Evolutionary conservation across 2,329 filamentous ascomycete species (phyloP).

Genomic region (Cladosporium sphaerospermum): DNA sequence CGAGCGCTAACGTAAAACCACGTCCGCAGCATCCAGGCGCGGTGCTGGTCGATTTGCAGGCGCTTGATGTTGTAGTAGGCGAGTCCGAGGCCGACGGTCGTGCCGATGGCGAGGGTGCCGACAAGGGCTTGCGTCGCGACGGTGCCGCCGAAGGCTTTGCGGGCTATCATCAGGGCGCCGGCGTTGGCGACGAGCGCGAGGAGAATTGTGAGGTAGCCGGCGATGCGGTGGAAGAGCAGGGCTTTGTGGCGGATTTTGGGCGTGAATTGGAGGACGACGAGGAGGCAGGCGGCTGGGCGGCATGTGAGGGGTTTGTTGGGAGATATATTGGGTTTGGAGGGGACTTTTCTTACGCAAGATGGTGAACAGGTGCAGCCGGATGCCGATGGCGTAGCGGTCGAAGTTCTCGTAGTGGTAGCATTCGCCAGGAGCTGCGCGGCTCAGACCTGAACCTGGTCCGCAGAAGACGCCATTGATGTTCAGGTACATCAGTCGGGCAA

Average conservation of each 20-base stretch:
- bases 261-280: slow-evolving; percentile 38
- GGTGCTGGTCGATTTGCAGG: slow-evolving; percentile 57
- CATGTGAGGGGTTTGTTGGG: background rate
- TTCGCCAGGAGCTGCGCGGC: slow-evolving; percentile 36
- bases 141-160: slow-evolving; percentile 49
- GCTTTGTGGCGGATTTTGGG: slow-evolving; percentile 41
- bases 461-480: slow-evolving; percentile 34
- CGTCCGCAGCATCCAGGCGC: slow-evolving; percentile 56
- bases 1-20: slow-evolving; percentile 17
- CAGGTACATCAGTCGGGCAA: slow-evolving; percentile 46
- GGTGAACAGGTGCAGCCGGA: slow-evolving; percentile 38
- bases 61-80: slow-evolving; percentile 53
- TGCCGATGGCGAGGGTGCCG: slow-evolving; percentile 41
- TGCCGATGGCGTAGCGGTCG: slow-evolving; percentile 34
- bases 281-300: slow-evolving; percentile 28
- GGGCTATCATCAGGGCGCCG: slow-evolving; percentile 49
- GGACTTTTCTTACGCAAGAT: slow-evolving; percentile 25
- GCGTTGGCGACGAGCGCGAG: slow-evolving; percentile 43
- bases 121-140: slow-evolving; percentile 44
- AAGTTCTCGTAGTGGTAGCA: slow-evolving; percentile 37
- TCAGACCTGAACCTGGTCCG: slow-evolving; percentile 10
- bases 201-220: slow-evolving; percentile 50
- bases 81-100: slow-evolving; percentile 39
- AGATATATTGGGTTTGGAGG: background rate
- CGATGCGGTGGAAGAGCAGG: slow-evolving; percentile 53